phyloP scores from a whole-genome alignment of 2,329 filamentous ascomycete genomes.

The Aureobasidium mangrovei region DNA sequence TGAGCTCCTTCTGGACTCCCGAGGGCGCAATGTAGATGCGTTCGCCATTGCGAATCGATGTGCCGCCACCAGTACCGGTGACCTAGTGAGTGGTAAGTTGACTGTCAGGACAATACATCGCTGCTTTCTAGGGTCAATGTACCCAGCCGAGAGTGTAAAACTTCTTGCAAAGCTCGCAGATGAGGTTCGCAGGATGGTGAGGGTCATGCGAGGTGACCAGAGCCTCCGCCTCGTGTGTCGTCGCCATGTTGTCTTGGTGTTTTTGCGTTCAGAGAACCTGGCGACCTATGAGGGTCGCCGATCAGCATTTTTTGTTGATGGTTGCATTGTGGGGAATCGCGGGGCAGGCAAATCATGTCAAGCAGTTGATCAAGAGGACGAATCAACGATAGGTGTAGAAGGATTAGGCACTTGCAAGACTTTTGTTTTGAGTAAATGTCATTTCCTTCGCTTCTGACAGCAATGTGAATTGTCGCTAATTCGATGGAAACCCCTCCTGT shows the following conservation, averaged over 20 bases:
- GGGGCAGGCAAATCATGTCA: not conserved
- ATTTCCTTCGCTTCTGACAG: no score
- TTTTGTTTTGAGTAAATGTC: not conserved
- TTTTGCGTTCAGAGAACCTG: not conserved
- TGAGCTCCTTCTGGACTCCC: slow-evolving; percentile 94
- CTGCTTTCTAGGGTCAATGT: slow-evolving; percentile 17
- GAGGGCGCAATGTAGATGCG: slow-evolving; percentile 94
- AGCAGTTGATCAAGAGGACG: not conserved
- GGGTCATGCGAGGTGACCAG: slow-evolving; percentile 57
- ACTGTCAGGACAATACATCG: not conserved
- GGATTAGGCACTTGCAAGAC: not conserved
- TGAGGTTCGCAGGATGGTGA: slow-evolving; percentile 88
- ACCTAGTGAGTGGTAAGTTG: slow-evolving; percentile 33
- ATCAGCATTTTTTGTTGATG: slow-evolving; percentile 10
- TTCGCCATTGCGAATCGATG: slow-evolving; percentile 65
- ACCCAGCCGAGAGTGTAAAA: slow-evolving; percentile 95
- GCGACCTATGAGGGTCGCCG: not conserved
- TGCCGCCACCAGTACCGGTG: slow-evolving; percentile 74
- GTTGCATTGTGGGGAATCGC: not conserved
- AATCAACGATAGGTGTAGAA: not conserved
- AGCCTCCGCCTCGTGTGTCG: slow-evolving; percentile 33
- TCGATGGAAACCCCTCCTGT: no score
- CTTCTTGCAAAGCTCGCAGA: slow-evolving; percentile 84
- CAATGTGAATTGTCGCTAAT: no score
- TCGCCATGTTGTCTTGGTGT: not conserved